phyloP scores from a whole-genome alignment of 305 asterid species.

The Rubia peregrina region DNA sequence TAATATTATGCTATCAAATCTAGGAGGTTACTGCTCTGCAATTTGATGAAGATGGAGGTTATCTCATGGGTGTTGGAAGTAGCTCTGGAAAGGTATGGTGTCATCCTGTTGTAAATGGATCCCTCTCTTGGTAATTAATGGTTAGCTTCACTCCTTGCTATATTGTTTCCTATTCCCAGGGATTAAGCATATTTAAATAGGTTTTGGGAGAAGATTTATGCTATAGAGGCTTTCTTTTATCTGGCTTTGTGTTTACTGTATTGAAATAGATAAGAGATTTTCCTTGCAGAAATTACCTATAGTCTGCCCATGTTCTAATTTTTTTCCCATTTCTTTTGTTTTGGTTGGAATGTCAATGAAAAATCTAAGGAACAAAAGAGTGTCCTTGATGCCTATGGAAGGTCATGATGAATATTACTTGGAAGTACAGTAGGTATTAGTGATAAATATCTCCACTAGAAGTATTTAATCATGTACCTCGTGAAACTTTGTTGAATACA shows the following conservation, averaged over 20 bases:
- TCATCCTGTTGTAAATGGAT: not conserved
- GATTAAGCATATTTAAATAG: not conserved
- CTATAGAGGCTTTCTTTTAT: not conserved
- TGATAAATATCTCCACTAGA: not conserved
- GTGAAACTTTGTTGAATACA: not conserved
- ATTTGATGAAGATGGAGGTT: conserved; percentile 74
- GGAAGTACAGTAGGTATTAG: not conserved
- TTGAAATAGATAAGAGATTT: not conserved
- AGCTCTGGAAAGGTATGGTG: conserved; percentile 75
- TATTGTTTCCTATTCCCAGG: not conserved
- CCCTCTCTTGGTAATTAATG: not conserved
- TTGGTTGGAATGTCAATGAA: not conserved
- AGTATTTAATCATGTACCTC: not conserved
- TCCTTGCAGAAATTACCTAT: not conserved
- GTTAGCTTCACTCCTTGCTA: not conserved
- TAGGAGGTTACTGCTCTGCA: conserved; percentile 93
- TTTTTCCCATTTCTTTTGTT: not conserved
- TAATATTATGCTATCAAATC: conserved; percentile 19
- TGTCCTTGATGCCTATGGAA: not conserved
- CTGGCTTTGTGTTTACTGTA: not conserved
- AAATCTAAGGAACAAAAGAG: not conserved
- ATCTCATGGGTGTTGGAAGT: conserved; percentile 86
- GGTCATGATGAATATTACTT: not conserved
- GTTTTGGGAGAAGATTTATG: not conserved
- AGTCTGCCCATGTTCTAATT: not conserved